phyloP scores from a whole-genome alignment of 768 basidiomycete species.

The Russula sp. region DNA sequence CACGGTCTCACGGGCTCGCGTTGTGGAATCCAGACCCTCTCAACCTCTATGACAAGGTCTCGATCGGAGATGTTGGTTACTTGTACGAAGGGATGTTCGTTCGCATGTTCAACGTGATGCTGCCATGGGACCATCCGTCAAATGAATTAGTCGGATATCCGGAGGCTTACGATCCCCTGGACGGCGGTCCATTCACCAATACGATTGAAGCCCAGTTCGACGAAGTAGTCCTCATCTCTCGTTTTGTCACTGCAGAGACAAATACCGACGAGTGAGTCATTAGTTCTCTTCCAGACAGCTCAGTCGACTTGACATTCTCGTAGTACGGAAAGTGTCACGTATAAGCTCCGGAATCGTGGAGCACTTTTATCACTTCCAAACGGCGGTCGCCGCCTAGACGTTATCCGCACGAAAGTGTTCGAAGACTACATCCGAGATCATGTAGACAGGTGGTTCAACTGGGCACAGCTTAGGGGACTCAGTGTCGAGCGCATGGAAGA shows the following conservation, averaged over 20 bases:
- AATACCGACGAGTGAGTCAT: slow-evolving; percentile 1
- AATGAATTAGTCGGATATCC: too few species aligned
- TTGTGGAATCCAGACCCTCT: slow-evolving; percentile 29
- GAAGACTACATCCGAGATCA: slow-evolving; percentile 9
- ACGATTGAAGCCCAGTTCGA: too few species aligned
- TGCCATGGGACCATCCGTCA: not conserved
- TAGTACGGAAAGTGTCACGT: not conserved
- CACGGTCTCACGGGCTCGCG: slow-evolving; percentile 17
- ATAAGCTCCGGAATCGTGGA: not conserved
- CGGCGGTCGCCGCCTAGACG: not conserved
- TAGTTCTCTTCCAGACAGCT: not conserved
- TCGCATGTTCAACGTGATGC: slow-evolving; percentile 27
- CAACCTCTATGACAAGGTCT: slow-evolving; percentile 22
- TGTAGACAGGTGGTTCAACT: slow-evolving; percentile 5
- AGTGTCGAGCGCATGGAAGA: slow-evolving; percentile 15
- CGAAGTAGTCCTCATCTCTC: too few species aligned
- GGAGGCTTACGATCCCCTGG: too few species aligned
- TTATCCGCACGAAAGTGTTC: slow-evolving; percentile 1
- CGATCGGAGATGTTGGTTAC: slow-evolving; percentile 30
- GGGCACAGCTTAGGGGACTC: slow-evolving; percentile 3
- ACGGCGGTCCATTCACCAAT: not conserved
- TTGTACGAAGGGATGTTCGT: slow-evolving; percentile 22
- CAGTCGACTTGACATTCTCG: not conserved
- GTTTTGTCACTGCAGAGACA: not conserved
- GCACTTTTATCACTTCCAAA: not conserved